Evolutionary conservation across 192 early-diverging fungal species (phyloP).

Genomic region (Entrophospora sp.): DNA sequence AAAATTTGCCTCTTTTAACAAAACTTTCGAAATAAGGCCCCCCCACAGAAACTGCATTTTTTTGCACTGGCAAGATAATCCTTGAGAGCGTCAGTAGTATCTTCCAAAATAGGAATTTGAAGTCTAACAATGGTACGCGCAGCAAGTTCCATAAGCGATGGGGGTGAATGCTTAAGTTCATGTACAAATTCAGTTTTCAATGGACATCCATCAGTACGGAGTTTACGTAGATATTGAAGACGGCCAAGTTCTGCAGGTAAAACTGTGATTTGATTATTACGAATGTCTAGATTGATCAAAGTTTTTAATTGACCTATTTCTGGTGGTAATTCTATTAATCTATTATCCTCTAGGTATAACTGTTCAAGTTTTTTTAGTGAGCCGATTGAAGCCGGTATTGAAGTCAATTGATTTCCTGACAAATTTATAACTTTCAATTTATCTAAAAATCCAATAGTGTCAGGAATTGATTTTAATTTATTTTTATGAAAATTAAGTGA

Average conservation of each 20-base stretch:
- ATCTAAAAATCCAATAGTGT: slow-evolving; percentile 55
- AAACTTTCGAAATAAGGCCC: slow-evolving; percentile 65
- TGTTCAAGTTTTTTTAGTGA: slow-evolving; percentile 48
- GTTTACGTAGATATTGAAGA: slow-evolving; percentile 54
- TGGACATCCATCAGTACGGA: slow-evolving; percentile 46
- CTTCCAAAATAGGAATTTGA: slow-evolving; percentile 42
- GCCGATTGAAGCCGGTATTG: slow-evolving; percentile 54
- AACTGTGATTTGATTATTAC: slow-evolving; percentile 50
- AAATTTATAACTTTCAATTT: slow-evolving; percentile 59
- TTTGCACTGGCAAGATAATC: slow-evolving; percentile 49
- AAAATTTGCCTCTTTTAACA: slow-evolving; percentile 48
- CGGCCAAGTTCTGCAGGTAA: slow-evolving; percentile 67
- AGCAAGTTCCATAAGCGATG: slow-evolving; percentile 64
- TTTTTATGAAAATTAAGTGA: slow-evolving; percentile 57
- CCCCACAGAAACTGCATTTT: slow-evolving; percentile 63
- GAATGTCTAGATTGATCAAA: slow-evolving; percentile 56
- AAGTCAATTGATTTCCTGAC: slow-evolving; percentile 49
- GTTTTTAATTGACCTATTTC: slow-evolving; percentile 52
- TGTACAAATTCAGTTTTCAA: slow-evolving; percentile 34
- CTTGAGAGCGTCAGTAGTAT: slow-evolving; percentile 45
- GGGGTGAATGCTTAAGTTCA: slow-evolving; percentile 35
- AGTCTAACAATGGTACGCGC: slow-evolving; percentile 64
- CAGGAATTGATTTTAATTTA: slow-evolving; percentile 49
- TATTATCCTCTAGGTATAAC: slow-evolving; percentile 53
- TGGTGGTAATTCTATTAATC: slow-evolving; percentile 44